Evolutionary conservation across 768 basidiomycete species (phyloP).

Genomic region (Suillus alpinus): DNA sequence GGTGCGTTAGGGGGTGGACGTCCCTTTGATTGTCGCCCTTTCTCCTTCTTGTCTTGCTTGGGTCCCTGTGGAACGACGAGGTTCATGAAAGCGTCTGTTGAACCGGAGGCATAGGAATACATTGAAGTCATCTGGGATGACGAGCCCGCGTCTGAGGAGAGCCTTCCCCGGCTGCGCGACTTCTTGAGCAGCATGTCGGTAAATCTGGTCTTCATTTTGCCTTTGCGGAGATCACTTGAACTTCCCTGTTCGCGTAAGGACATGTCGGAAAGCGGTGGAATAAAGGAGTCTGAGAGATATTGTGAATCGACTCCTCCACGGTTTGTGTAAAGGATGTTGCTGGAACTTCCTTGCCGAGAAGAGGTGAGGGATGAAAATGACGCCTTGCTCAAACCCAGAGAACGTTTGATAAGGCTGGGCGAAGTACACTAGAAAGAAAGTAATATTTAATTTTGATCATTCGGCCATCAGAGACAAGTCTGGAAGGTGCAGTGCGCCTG

Average conservation of each 20-base stretch:
- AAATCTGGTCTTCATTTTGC: slow-evolving; percentile 18
- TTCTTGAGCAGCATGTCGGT: slow-evolving; percentile 41
- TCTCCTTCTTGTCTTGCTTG: slow-evolving; percentile 36
- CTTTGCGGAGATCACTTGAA: slow-evolving; percentile 44
- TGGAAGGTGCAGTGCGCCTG: not conserved
- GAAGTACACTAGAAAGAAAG: slow-evolving; percentile 1
- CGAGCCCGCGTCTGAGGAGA: slow-evolving; percentile 28
- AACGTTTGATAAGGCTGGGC: slow-evolving; percentile 17
- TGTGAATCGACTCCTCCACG: slow-evolving; percentile 28
- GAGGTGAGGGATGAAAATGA: slow-evolving; percentile 37
- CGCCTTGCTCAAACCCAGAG: slow-evolving; percentile 27
- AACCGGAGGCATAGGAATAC: slow-evolving; percentile 6
- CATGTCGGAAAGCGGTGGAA: slow-evolving; percentile 32
- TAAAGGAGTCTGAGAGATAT: slow-evolving; percentile 25
- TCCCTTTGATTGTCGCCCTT: slow-evolving; percentile 19
- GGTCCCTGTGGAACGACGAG: slow-evolving; percentile 13
- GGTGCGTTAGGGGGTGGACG: slow-evolving; percentile 23
- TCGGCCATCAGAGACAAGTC: not conserved
- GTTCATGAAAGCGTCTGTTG: not conserved
- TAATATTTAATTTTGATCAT: slow-evolving; percentile 1
- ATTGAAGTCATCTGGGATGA: not conserved
- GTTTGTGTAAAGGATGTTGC: slow-evolving; percentile 25
- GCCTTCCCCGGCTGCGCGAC: slow-evolving; percentile 36
- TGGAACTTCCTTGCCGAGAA: slow-evolving; percentile 31
- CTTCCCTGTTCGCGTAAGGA: slow-evolving; percentile 38